These are phyloP conservation scores for Immersiporthe knoxdaviesiana DNA, from an alignment of 2,329 filamentous ascomycete species.

Conservation along the genomic window DNA sequence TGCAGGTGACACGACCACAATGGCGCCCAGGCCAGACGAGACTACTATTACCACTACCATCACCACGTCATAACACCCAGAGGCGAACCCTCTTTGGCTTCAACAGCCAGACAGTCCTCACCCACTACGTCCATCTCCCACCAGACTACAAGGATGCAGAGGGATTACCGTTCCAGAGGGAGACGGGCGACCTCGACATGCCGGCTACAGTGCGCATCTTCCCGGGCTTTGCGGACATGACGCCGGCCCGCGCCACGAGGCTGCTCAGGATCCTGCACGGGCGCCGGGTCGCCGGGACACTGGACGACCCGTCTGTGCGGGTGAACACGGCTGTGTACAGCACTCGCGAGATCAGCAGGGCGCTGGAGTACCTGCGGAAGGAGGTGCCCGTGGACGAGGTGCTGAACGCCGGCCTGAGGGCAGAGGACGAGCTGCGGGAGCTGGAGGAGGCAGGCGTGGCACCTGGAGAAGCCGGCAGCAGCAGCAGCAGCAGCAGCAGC, in stretches of 20 bases:
- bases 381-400: constrained; percentile 62
- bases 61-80: constrained; percentile 4
- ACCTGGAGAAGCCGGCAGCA: constrained; percentile 32
- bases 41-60: background rate
- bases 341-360: constrained; percentile 47
- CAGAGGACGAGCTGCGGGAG: constrained; percentile 63
- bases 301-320: constrained; percentile 60
- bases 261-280: constrained; percentile 64
- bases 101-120: constrained; percentile 41
- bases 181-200: constrained; percentile 45
- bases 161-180: constrained; percentile 57
- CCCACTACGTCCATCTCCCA: constrained; percentile 62
- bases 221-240: constrained; percentile 53
- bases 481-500: too few species aligned
- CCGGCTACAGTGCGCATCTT: constrained; percentile 47
- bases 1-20: background rate
- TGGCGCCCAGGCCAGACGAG: constrained; percentile 5
- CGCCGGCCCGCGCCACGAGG: constrained; percentile 54
- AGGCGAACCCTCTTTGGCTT: constrained; percentile 35
- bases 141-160: constrained; percentile 57
- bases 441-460: constrained; percentile 52
- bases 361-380: constrained; percentile 58
- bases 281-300: constrained; percentile 64
- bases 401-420: constrained; percentile 61
- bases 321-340: constrained; percentile 52